Evolutionary conservation across 2,329 filamentous ascomycete species (phyloP).

Genomic region (Bipolaris oryzae): DNA sequence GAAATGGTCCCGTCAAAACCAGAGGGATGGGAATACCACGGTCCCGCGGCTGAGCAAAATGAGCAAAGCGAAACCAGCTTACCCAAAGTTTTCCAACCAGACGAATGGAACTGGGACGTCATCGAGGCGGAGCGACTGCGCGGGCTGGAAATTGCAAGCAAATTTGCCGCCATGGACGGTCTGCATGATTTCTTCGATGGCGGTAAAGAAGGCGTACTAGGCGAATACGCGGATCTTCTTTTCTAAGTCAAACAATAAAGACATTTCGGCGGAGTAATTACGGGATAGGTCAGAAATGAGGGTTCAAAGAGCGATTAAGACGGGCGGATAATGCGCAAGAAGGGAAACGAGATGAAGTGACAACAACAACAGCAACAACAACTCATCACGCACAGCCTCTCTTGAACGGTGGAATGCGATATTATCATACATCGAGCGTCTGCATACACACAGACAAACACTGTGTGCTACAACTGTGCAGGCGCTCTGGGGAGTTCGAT

Average conservation of each 20-base stretch:
- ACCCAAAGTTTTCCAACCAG: slow-evolving; percentile 42
- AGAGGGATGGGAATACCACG: slow-evolving; percentile 55
- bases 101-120: slow-evolving; percentile 64
- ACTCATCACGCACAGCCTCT: too few species aligned
- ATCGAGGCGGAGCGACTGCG: slow-evolving; percentile 64
- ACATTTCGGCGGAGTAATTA: not conserved
- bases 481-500: too few species aligned
- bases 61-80: slow-evolving; percentile 22
- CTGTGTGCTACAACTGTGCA: too few species aligned
- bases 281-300: too few species aligned
- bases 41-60: slow-evolving; percentile 13
- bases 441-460: too few species aligned
- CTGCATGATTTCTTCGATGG: slow-evolving; percentile 59
- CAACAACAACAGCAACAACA: too few species aligned
- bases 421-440: too few species aligned
- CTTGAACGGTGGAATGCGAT: too few species aligned
- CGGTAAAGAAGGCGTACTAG: slow-evolving; percentile 51
- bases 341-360: too few species aligned
- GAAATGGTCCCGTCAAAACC: slow-evolving; percentile 77
- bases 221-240: slow-evolving; percentile 50
- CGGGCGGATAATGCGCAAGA: too few species aligned
- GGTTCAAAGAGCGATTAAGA: too few species aligned
- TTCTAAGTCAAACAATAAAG: slow-evolving; percentile 1
- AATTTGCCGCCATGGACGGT: slow-evolving; percentile 61
- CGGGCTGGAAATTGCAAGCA: slow-evolving; percentile 61